These are phyloP conservation scores for Cephalotrichum gorgonifer DNA, from an alignment of 2,329 filamentous ascomycete species.

Conservation along the genomic window DNA sequence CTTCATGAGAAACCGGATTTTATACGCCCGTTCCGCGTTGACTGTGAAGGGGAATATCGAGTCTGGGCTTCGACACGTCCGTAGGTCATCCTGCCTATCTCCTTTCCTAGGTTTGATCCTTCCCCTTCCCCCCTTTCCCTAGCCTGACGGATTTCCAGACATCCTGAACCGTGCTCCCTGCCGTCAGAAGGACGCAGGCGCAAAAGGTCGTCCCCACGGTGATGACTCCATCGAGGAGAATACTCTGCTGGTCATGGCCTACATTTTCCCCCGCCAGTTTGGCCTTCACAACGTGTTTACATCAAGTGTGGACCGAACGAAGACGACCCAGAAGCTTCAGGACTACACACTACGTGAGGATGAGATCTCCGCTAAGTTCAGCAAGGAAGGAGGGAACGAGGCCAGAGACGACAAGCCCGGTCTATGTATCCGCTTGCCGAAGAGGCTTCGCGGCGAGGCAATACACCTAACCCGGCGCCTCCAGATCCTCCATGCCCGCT, in stretches of 20 bases:
- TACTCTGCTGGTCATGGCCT: constrained; percentile 70
- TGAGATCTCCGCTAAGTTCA: constrained; percentile 47
- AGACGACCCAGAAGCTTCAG: constrained; percentile 65
- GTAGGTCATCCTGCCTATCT: constrained; percentile 48
- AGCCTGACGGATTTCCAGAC: constrained; percentile 3
- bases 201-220: constrained; percentile 15
- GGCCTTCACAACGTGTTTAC: constrained; percentile 88
- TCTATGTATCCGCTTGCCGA: constrained; percentile 34
- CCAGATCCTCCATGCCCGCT: constrained; percentile 60
- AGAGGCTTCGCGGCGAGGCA: constrained; percentile 54
- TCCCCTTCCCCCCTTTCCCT: no score
- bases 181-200: neutral
- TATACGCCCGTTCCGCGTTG: constrained; percentile 69
- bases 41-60: constrained; percentile 57
- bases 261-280: constrained; percentile 89
- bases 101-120: neutral
- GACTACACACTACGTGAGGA: constrained; percentile 81
- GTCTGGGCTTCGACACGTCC: constrained; percentile 71
- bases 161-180: constrained; percentile 8
- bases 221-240: constrained; percentile 23
- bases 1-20: constrained; percentile 73
- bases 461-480: constrained; percentile 54
- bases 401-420: neutral
- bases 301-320: constrained; percentile 49
- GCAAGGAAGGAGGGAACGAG: neutral